phyloP scores from a whole-genome alignment of 129 eudicot genomes.

The Artemisia annua region DNA sequence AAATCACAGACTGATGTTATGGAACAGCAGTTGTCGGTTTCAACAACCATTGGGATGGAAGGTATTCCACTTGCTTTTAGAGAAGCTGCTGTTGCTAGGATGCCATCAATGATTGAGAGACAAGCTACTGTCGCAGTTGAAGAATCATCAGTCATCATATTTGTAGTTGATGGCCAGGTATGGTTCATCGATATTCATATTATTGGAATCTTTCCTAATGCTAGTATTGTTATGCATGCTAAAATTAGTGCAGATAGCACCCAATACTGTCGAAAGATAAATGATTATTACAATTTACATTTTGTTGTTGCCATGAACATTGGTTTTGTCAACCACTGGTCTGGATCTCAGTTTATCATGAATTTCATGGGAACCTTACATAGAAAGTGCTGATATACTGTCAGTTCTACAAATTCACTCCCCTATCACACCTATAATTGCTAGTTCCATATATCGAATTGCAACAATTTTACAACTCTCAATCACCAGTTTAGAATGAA shows the following conservation, averaged over 20 bases:
- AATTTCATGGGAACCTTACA: neutral
- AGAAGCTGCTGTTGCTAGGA: constrained; percentile 97
- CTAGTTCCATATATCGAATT: no score
- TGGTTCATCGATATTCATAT: constrained; percentile 17
- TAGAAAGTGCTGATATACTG: constrained; percentile 1
- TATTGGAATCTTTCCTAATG: constrained; percentile 1
- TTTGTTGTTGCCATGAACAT: neutral
- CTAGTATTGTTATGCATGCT: constrained; percentile 14
- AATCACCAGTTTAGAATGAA: no score
- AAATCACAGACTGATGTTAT: constrained; percentile 73
- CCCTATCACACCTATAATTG: no score
- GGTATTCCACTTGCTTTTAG: constrained; percentile 93
- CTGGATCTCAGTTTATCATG: neutral
- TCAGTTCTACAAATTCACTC: constrained; percentile 13
- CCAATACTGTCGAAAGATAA: neutral
- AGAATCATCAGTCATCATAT: constrained; percentile 84
- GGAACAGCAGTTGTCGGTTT: constrained; percentile 82
- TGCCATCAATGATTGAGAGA: constrained; percentile 99
- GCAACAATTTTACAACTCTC: no score
- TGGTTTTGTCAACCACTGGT: neutral
- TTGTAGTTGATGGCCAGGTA: constrained; percentile 97
- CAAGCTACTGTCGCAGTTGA: constrained; percentile 93
- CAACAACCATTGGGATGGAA: constrained; percentile 98
- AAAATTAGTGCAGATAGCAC: constrained; percentile 12
- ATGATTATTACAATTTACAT: no score